Percentiles rank a stretch among this genome's conserved stretches.
phyloP scores from a whole-genome alignment of 2,329 filamentous ascomycete species.

The Fusarium dlaminii region DNA sequence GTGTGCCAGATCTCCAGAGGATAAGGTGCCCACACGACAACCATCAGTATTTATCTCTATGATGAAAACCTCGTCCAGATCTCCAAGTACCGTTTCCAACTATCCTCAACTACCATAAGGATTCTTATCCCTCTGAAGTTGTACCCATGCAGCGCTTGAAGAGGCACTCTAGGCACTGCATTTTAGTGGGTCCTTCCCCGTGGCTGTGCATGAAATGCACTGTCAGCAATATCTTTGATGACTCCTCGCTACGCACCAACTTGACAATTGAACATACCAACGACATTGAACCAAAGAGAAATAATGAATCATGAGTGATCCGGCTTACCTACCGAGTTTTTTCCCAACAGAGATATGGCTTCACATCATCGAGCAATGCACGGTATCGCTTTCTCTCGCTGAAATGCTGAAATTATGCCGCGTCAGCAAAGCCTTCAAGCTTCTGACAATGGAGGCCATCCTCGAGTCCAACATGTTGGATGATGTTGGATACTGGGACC shows the following conservation, averaged over 20 bases:
- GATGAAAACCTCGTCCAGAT: too few species aligned
- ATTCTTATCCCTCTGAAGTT: background rate
- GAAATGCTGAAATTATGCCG: background rate
- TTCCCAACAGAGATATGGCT: background rate
- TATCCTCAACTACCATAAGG: background rate
- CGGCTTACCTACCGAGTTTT: fast-evolving
- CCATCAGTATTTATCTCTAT: background rate
- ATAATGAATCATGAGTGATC: background rate
- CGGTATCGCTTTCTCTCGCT: background rate
- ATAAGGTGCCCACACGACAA: background rate
- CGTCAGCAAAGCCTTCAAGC: background rate
- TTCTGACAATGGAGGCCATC: background rate
- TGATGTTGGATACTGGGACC: background rate
- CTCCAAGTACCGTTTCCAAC: too few species aligned
- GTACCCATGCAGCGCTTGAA: background rate
- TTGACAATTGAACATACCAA: background rate
- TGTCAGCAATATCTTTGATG: background rate
- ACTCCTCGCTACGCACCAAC: background rate
- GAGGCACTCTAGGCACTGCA: background rate
- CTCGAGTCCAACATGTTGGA: background rate
- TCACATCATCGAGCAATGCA: background rate
- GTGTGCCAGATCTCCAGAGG: background rate
- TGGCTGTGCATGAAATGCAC: background rate
- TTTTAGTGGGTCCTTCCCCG: background rate
- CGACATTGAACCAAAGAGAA: background rate